Evolutionary conservation across 352 stramenopile species (phyloP).

Genomic region (Pythium dissimile): DNA sequence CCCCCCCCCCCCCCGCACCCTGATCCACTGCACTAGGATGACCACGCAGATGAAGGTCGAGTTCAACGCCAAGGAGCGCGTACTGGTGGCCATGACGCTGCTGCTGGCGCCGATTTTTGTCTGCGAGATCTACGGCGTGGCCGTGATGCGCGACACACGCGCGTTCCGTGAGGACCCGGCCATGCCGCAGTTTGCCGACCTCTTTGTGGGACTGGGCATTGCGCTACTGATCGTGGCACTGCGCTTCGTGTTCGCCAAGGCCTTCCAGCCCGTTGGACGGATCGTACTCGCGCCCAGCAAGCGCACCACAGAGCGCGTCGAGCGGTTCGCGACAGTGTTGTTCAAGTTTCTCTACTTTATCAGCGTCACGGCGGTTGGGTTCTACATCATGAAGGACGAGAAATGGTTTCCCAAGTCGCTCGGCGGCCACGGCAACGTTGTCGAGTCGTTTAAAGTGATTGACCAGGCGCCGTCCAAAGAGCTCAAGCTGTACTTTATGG

Average conservation of each 20-base stretch:
- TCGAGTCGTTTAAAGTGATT: conserved; percentile 28
- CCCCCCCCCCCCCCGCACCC: too few species aligned
- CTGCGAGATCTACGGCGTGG: conserved; percentile 46
- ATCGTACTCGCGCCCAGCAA: conserved; percentile 51
- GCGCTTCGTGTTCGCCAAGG: conserved; percentile 32
- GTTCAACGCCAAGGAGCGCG: conserved; percentile 56
- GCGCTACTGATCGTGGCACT: conserved; percentile 36
- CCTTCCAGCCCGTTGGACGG: conserved; percentile 42
- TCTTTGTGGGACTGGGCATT: conserved; percentile 30
- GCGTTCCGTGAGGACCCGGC: conserved; percentile 24
- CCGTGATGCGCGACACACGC: conserved; percentile 31
- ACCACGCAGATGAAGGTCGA: conserved; percentile 59
- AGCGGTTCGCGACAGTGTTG: conserved; percentile 65
- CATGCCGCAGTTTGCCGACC: conserved; percentile 46
- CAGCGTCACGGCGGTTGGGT: conserved; percentile 38
- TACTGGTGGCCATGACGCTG: conserved; percentile 53
- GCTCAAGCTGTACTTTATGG: conserved; percentile 47
- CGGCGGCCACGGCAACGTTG: conserved; percentile 33
- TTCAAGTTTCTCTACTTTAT: conserved; percentile 73
- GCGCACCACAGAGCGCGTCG: conserved; percentile 43
- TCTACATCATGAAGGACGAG: conserved; percentile 43
- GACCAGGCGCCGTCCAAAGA: conserved; percentile 25
- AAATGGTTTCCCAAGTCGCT: conserved; percentile 45
- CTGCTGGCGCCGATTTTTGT: conserved; percentile 58
- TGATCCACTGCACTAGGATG: conserved; percentile 22